These are phyloP conservation scores for Helicocarpus griseus DNA, from an alignment of 2,329 filamentous ascomycete genomes.

Conservation along the genomic window DNA sequence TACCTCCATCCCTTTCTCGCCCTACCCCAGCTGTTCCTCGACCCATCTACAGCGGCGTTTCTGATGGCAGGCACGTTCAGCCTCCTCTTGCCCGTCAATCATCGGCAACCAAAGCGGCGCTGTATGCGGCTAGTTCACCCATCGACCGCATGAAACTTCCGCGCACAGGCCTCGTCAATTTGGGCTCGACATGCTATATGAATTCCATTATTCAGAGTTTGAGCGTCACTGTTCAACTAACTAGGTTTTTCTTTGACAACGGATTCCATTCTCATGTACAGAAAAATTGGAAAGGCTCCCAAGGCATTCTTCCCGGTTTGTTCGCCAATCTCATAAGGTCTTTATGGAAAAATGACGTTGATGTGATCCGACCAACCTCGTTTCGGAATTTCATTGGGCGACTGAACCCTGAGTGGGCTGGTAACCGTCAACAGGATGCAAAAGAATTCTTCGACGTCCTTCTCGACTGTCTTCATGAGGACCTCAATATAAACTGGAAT, in stretches of 20 bases:
- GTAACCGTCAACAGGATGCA: constrained; percentile 74
- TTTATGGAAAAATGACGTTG: constrained; percentile 51
- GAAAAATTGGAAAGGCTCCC: constrained; percentile 56
- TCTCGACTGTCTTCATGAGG: constrained; percentile 71
- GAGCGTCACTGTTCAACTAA: constrained; percentile 57
- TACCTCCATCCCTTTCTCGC: constrained; percentile 50
- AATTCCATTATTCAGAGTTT: constrained; percentile 83
- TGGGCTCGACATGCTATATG: constrained; percentile 79
- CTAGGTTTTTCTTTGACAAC: constrained; percentile 55
- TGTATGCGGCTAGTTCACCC: constrained; percentile 33
- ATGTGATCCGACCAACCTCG: constrained; percentile 49
- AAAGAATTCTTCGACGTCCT: constrained; percentile 83
- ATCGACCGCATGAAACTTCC: constrained; percentile 43
- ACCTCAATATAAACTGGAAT: constrained; percentile 64
- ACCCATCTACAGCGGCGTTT: constrained; percentile 72
- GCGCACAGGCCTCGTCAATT: constrained; percentile 69
- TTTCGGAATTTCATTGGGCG: constrained; percentile 56
- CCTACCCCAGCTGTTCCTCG: constrained; percentile 59
- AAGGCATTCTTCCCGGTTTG: constrained; percentile 52
- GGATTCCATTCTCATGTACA: constrained; percentile 52
- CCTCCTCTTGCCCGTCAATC: constrained; percentile 35
- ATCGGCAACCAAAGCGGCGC: constrained; percentile 34
- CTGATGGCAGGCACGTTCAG: constrained; percentile 46
- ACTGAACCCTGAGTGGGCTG: constrained; percentile 59
- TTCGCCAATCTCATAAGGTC: constrained; percentile 53